Conservation (phyloP, 169 alveolate species). For the Theileria orientalis region DNA sequence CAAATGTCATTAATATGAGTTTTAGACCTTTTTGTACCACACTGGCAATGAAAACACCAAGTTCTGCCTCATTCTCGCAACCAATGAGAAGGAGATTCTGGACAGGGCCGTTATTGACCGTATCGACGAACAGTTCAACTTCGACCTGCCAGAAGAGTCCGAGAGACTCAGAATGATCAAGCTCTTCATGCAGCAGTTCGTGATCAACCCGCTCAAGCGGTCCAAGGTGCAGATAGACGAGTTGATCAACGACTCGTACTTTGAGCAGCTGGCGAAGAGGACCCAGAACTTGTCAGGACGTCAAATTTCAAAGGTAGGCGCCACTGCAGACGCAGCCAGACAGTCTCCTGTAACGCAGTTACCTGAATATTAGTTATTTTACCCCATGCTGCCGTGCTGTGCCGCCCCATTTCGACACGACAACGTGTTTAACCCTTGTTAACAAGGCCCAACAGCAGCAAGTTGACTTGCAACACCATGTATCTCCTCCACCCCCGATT, state of each 20-base stretch:
- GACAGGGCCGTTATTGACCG: slow-evolving; percentile 93
- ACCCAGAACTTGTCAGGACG: slow-evolving; percentile 94
- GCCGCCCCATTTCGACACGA: too few relatives aligned
- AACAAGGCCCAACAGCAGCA: too few relatives aligned
- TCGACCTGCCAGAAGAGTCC: slow-evolving; percentile 87
- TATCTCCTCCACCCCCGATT: too few relatives aligned
- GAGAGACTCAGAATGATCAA: slow-evolving; percentile 89
- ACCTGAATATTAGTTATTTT: too few relatives aligned
- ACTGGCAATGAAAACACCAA: slow-evolving; percentile 94
- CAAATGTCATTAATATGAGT: slow-evolving; percentile 41
- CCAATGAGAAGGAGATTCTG: slow-evolving; percentile 91
- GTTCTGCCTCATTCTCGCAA: slow-evolving; percentile 91
- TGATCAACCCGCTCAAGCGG: slow-evolving; percentile 72
- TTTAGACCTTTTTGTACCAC: slow-evolving; percentile 89
- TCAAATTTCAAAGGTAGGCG: slow-evolving; percentile 85
- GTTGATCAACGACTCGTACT: slow-evolving; percentile 74
- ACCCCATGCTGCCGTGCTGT: too few relatives aligned
- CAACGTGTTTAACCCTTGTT: too few relatives aligned
- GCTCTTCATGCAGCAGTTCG: slow-evolving; percentile 88
- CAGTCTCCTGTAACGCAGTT: too few relatives aligned
- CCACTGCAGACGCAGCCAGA: too few relatives aligned
- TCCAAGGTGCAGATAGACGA: slow-evolving; percentile 68
- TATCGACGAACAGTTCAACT: slow-evolving; percentile 92
- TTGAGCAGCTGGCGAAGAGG: slow-evolving; percentile 80
- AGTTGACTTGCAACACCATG: too few relatives aligned